Evolutionary conservation across 2,329 filamentous ascomycete species (phyloP), one percentile per base, ranked within the genome.

Genomic region (Phaeosphaeriaceae sp.): DNA sequence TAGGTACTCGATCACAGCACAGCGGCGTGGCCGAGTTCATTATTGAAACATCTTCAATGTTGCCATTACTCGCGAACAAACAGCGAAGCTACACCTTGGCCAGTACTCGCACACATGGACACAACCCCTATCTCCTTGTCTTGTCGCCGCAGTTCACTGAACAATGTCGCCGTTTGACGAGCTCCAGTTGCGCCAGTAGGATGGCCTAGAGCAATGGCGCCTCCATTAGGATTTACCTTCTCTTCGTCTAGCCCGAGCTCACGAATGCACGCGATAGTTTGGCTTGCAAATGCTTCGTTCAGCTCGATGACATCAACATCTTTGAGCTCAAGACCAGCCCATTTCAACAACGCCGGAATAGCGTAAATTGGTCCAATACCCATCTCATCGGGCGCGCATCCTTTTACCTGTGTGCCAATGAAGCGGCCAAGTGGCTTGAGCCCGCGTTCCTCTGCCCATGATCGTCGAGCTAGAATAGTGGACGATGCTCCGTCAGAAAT

Each of bases 281-380:
- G 97, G 51, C 89, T 94, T 28, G 92, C 93, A 67, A 97, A 97
- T 1, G 94, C 93, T 81, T 97, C 93, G 77, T 97, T 97, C 69
- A 99, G 77, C 82, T 97, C 93, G 61, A 93, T 81, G 39, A 97
- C 83, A 69, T 97, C 94, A 53, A 94, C 83, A 66, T 97, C 93
- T 50, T 87, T 83, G 46, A 95, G 80, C 28, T 82, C 84, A 52
- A 97, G 76, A 73, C 87, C 85, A 79, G 87, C 85, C 77, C 93
- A 88, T 68, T 79, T 77, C 40, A 97, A 83, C 38, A 97, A 83
- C 82, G 97, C 97, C 54, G 84, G 84, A 54, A 87, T 84, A n/a
- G 84, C 83, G 49, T 81, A 76, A 42, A 86, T 86, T 34, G 90
- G 90, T 45, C 89, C 89, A 60, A 97, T 96, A 54, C 93, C 94